Percentiles rank a stretch among this genome's conserved stretches.
Conservation (phyloP, 2,329 filamentous ascomycete genomes). For the Trichoderma sp. region DNA sequence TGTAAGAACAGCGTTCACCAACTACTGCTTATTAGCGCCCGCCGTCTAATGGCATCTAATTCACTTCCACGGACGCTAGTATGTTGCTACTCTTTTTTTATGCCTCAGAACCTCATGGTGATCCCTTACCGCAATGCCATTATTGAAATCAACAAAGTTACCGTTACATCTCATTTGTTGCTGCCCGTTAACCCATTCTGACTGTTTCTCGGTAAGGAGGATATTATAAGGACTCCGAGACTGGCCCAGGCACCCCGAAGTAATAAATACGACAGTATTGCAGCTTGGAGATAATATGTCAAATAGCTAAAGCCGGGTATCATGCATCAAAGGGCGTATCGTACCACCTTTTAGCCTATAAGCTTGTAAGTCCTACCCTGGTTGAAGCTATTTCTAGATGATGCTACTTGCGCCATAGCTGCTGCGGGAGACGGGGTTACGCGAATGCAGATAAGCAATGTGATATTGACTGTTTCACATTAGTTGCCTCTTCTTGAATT, state of each 20-base stretch:
- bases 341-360: not conserved
- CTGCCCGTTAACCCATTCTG: not conserved
- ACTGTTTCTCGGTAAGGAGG: not conserved
- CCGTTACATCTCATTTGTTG: not conserved
- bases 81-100: not conserved
- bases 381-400: not conserved
- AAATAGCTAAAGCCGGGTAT: not conserved
- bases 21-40: not conserved
- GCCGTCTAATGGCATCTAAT: not conserved
- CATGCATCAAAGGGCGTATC: not conserved
- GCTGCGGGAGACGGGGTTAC: not conserved
- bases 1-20: not conserved
- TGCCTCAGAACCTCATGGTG: not conserved
- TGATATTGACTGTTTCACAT: not conserved
- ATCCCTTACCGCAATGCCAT: not conserved
- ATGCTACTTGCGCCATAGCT: not conserved
- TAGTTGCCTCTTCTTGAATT: not conserved
- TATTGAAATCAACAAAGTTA: not conserved
- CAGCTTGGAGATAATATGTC: not conserved
- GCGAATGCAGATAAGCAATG: not conserved
- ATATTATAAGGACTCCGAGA: not conserved
- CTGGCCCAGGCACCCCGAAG: not conserved
- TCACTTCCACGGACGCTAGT: not conserved
- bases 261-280: not conserved
- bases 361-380: not conserved